Conservation (phyloP, 1,284 basidiomycete genomes). For the Leccinum glutinopallens region DNA sequence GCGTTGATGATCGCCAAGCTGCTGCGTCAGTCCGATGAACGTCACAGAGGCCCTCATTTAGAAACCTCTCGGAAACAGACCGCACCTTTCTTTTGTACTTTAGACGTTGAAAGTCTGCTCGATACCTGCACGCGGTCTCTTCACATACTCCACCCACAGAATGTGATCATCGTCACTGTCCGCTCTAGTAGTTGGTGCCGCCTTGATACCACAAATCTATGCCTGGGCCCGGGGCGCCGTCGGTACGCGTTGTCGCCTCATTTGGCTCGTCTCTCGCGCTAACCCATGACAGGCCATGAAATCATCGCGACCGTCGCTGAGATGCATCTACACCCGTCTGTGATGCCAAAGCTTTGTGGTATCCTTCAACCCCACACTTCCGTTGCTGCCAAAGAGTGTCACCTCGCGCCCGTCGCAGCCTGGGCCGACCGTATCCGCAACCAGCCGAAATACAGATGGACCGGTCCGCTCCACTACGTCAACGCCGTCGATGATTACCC, state of each 20-base stretch:
- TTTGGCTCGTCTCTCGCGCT: neutral
- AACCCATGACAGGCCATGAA: conserved; percentile 54
- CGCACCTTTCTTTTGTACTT: too few relatives aligned
- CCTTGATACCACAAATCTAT: conserved; percentile 31
- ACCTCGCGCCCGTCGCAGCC: conserved; percentile 78
- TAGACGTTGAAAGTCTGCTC: neutral
- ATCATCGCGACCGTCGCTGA: conserved; percentile 93
- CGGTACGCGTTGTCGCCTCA: conserved; percentile 32
- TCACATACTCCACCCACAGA: too few relatives aligned
- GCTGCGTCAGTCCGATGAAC: too few relatives aligned
- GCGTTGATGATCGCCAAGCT: too few relatives aligned
- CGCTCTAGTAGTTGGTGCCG: conserved; percentile 19
- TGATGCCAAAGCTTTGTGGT: conserved; percentile 66
- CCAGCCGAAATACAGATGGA: conserved; percentile 62
- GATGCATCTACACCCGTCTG: conserved; percentile 80
- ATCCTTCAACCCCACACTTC: too few relatives aligned
- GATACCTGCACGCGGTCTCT: conserved; percentile 20
- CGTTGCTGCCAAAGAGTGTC: conserved; percentile 49
- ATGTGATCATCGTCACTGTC: conserved; percentile 23
- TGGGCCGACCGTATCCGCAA: conserved; percentile 83
- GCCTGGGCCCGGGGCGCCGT: conserved; percentile 51
- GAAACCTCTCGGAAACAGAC: too few relatives aligned
- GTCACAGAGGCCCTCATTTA: too few relatives aligned
- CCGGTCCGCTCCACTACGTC: conserved; percentile 51
- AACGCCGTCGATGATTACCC: too few relatives aligned